Evolutionary conservation across 2,329 filamentous ascomycete genomes (phyloP), one percentile per base, ranked within the genome.

Genomic region (Clonostachys byssicola): DNA sequence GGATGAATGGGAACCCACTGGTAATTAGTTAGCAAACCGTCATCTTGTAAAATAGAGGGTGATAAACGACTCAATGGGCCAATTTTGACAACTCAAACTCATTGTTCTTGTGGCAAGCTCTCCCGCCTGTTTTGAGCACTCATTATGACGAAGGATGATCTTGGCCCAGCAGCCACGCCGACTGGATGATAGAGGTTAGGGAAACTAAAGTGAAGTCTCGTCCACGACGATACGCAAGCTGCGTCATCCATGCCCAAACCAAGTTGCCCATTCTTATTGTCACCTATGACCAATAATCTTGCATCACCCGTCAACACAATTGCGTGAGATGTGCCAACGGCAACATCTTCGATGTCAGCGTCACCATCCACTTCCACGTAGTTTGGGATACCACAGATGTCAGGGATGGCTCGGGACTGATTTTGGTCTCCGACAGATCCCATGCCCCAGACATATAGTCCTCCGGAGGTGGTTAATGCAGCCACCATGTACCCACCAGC

Each of bases 401-500:
- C 46, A 1, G 65, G 42, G 34, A 73, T 57, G 23, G 61, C 54
- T n/a, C 56, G 55, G 12, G 59, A 57, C 5, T 67, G 64, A n/a
- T 63, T 60, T 33, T 52, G 54, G 2, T 50, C 45, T 8, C 58
- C 57, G 6, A 51, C 49, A 2, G 56, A 47, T 14, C 49, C 33
- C 41, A 58, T 59, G 3, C 84, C 83, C 83, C 83, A 88, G 20
- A 78, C 58, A 56, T 87, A 88, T 3, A 85, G 60, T 48, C 81
- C 77, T 34, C 75, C 69, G 3, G 76, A 78, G 12, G 71, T 64
- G 0, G 81, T 85, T 40, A 87, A 54, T 0, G 81, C 82, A 4
- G 77, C 80, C 3, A 77, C 63, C 4, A 75, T 63, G 56, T 83
- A 84, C 1, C 83, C 82, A 3, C 75, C 75, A 4, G 75, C 75